Conservation (phyloP, 805 yeast genomes). For the Schizosaccharomyces octosporus region DNA sequence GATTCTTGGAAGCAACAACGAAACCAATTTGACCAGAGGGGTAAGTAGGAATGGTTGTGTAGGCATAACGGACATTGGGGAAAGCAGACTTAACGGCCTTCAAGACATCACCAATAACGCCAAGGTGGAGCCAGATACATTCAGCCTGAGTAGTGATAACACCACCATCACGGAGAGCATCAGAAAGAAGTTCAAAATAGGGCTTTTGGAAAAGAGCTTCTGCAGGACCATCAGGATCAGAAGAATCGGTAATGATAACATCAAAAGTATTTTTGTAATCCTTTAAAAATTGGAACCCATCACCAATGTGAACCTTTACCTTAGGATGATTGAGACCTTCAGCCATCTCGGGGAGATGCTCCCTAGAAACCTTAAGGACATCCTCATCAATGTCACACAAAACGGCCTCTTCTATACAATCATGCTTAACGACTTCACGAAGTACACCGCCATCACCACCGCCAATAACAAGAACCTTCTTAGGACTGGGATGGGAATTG, state of each 20-base stretch:
- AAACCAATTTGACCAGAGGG: conserved; percentile 97
- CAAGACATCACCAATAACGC: conserved; percentile 59
- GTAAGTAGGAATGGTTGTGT: conserved; percentile 84
- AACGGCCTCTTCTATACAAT: conserved; percentile 62
- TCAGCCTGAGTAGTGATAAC: conserved; percentile 82
- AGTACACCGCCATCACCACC: conserved; percentile 99
- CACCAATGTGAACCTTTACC: conserved; percentile 76
- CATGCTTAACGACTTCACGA: conserved; percentile 82
- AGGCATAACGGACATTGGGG: conserved; percentile 77
- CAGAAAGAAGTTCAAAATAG: conserved; percentile 59
- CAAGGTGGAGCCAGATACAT: conserved; percentile 77
- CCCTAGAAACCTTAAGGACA: conserved; percentile 37
- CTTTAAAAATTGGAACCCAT: conserved; percentile 86
- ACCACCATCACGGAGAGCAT: conserved; percentile 82
- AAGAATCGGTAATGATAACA: conserved; percentile 87
- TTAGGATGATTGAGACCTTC: conserved; percentile 67
- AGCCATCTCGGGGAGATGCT: conserved; percentile 73
- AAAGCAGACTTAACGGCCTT: conserved; percentile 60
- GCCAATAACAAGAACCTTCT: conserved; percentile 80
- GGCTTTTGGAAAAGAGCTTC: conserved; percentile 78
- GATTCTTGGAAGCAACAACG: conserved; percentile 77
- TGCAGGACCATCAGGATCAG: conserved; percentile 98
- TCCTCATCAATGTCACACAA: conserved; percentile 89
- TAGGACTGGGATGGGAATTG: conserved; percentile 84
- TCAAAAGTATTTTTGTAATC: conserved; percentile 70